Conservation (phyloP, 1,284 basidiomycete species). For the Anthracocystis panici-leucophaei region DNA sequence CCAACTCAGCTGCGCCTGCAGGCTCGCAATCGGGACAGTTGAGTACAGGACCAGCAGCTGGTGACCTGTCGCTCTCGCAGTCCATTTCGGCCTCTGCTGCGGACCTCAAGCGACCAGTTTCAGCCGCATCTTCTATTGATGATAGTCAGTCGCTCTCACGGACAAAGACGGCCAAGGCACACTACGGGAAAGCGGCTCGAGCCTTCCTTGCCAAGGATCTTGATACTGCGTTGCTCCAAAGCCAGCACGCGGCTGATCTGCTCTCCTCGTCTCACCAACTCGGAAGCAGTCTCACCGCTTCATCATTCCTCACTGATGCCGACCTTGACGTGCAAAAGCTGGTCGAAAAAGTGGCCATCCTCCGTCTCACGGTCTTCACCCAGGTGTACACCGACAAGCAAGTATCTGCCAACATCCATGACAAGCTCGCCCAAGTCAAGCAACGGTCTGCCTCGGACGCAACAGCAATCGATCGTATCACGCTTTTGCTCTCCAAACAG, state of each 20-base stretch:
- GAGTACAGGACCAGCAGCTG: conserved; percentile 1
- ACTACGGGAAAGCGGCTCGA: conserved; percentile 44
- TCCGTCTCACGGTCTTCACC: conserved; percentile 52
- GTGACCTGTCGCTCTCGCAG: conserved; percentile 40
- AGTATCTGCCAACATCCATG: conserved; percentile 13
- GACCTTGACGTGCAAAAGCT: conserved; percentile 30
- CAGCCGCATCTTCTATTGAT: conserved; percentile 27
- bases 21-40: conserved; percentile 9
- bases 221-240: conserved; percentile 37
- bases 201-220: conserved; percentile 57
- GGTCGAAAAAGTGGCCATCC: conserved; percentile 40
- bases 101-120: conserved; percentile 44
- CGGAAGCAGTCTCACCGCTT: conserved; percentile 39
- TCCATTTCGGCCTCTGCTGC: conserved; percentile 43
- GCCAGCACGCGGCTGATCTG: conserved; percentile 40
- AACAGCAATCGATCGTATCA: conserved; percentile 21
- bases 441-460: conserved; percentile 18
- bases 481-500: conserved; percentile 33
- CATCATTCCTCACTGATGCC: conserved; percentile 21
- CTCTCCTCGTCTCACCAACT: conserved; percentile 31
- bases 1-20: conserved; percentile 6
- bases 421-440: conserved; percentile 24
- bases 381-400: conserved; percentile 45
- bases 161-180: conserved; percentile 38
- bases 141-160: conserved; percentile 38